These are phyloP conservation scores for Curvularia verruculosa DNA, from an alignment of 2,329 filamentous ascomycete species.

Conservation along the genomic window DNA sequence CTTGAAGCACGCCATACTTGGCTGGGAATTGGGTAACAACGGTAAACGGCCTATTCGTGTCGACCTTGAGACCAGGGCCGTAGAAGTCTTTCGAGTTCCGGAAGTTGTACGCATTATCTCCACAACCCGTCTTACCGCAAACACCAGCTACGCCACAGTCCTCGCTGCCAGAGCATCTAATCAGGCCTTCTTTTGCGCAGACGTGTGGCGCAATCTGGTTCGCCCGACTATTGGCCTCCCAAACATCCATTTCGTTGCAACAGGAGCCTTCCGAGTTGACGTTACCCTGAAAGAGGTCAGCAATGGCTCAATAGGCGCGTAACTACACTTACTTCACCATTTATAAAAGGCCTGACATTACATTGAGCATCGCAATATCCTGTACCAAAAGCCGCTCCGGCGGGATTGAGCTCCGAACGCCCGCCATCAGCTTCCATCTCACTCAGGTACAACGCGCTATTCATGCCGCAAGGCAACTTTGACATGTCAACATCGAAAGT, in stretches of 20 bases:
- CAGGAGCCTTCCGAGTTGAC: slow-evolving; percentile 54
- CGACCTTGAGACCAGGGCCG: slow-evolving; percentile 53
- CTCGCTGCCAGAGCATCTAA: slow-evolving; percentile 48
- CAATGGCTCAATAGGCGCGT: slow-evolving; percentile 17
- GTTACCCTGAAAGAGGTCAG: slow-evolving; percentile 52
- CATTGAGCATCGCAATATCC: slow-evolving; percentile 62
- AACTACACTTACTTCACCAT: slow-evolving; percentile 42
- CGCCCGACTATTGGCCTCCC: slow-evolving; percentile 60
- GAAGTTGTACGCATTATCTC: slow-evolving; percentile 42
- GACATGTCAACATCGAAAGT: slow-evolving; percentile 71
- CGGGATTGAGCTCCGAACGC: slow-evolving; percentile 46
- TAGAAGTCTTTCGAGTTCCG: slow-evolving; percentile 37
- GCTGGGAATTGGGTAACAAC: slow-evolving; percentile 72
- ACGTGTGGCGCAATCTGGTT: slow-evolving; percentile 58
- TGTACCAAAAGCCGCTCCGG: slow-evolving; percentile 65
- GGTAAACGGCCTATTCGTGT: slow-evolving; percentile 66
- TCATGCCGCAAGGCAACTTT: slow-evolving; percentile 52
- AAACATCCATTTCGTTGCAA: slow-evolving; percentile 64
- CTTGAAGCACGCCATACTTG: slow-evolving; percentile 61
- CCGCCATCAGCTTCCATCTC: slow-evolving; percentile 49
- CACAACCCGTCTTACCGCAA: slow-evolving; percentile 48
- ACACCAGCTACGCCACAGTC: slow-evolving; percentile 45
- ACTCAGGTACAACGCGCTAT: slow-evolving; percentile 49
- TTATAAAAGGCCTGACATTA: slow-evolving; percentile 46
- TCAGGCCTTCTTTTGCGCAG: slow-evolving; percentile 55